phyloP scores from a whole-genome alignment of 2,329 filamentous ascomycete genomes.

The Colletotrichum tofieldiae region DNA sequence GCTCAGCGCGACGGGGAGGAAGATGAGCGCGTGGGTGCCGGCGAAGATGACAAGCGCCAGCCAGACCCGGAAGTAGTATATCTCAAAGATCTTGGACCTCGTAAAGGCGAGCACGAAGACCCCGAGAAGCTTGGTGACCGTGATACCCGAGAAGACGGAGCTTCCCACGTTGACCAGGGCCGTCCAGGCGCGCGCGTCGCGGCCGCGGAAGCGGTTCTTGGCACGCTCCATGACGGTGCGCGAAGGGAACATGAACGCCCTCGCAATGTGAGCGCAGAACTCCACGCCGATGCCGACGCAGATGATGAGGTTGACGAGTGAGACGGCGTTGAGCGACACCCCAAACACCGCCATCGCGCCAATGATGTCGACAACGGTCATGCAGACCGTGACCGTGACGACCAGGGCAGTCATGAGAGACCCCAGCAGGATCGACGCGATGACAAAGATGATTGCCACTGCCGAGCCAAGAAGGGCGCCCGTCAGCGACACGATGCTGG shows the following conservation, averaged over 20 bases:
- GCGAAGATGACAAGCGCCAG: slow-evolving; percentile 91
- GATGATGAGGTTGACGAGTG: slow-evolving; percentile 95
- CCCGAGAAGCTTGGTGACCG: slow-evolving; percentile 93
- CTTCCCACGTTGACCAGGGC: slow-evolving; percentile 95
- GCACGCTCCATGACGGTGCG: slow-evolving; percentile 85
- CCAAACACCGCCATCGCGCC: slow-evolving; percentile 92
- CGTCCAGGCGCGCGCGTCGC: slow-evolving; percentile 91
- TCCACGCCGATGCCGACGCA: slow-evolving; percentile 97
- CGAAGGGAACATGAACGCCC: slow-evolving; percentile 95
- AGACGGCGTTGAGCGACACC: slow-evolving; percentile 95
- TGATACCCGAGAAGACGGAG: slow-evolving; percentile 96
- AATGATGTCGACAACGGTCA: slow-evolving; percentile 95
- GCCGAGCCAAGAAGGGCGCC: slow-evolving; percentile 86
- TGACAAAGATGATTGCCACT: slow-evolving; percentile 85
- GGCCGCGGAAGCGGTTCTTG: slow-evolving; percentile 82
- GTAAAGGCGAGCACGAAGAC: slow-evolving; percentile 96
- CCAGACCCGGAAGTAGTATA: slow-evolving; percentile 99
- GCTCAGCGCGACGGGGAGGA: slow-evolving; percentile 91
- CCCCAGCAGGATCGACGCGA: slow-evolving; percentile 86
- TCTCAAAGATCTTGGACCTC: slow-evolving; percentile 97
- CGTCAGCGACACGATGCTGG: slow-evolving; percentile 85
- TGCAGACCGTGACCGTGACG: slow-evolving; percentile 88
- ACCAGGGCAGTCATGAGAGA: slow-evolving; percentile 86
- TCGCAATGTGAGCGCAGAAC: slow-evolving; percentile 96
- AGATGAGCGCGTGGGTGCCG: slow-evolving; percentile 88